phyloP scores from a whole-genome alignment of 2,329 filamentous ascomycete species.

The Neospermospora avenae region DNA sequence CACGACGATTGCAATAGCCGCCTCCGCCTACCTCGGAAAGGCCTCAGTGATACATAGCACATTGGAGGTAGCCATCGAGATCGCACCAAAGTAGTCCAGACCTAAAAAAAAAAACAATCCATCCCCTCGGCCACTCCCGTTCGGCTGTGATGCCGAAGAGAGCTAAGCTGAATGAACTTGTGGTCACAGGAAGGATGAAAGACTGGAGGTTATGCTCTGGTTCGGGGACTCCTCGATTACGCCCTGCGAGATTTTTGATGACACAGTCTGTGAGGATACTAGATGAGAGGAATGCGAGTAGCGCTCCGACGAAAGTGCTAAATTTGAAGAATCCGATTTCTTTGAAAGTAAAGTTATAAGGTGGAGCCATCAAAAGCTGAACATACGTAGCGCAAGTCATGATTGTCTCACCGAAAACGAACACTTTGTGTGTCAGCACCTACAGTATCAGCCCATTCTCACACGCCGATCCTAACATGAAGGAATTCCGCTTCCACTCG shows the following conservation, averaged over 20 bases:
- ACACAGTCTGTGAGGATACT: constrained; percentile 3
- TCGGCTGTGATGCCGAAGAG: constrained; percentile 16
- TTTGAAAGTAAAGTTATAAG: constrained; percentile 14
- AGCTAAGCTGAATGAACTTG: constrained; percentile 4
- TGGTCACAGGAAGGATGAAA: constrained; percentile 20
- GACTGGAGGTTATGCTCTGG: constrained; percentile 23
- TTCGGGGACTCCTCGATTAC: constrained; percentile 19
- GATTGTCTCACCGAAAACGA: constrained; percentile 19
- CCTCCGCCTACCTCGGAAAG: constrained; percentile 20
- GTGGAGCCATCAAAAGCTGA: constrained; percentile 4
- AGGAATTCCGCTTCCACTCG: no score
- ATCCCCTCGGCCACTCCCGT: constrained; percentile 5
- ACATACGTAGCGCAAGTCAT: constrained; percentile 11
- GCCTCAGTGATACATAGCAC: constrained; percentile 23
- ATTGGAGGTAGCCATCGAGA: constrained; percentile 13
- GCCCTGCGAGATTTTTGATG: neutral
- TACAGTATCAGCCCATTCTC: constrained; percentile 57
- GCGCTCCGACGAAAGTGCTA: constrained; percentile 7
- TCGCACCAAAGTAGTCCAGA: constrained; percentile 15
- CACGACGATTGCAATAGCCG: constrained; percentile 17
- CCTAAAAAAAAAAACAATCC: constrained; percentile 13
- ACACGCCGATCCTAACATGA: no score
- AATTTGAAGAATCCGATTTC: constrained; percentile 13
- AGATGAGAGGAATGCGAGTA: constrained; percentile 15
- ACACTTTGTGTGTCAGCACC: constrained; percentile 14